Percentiles rank a stretch among this genome's conserved stretches.
Conservation (phyloP, 192 early-diverging fungal species). For the Diversispora epigaea region DNA sequence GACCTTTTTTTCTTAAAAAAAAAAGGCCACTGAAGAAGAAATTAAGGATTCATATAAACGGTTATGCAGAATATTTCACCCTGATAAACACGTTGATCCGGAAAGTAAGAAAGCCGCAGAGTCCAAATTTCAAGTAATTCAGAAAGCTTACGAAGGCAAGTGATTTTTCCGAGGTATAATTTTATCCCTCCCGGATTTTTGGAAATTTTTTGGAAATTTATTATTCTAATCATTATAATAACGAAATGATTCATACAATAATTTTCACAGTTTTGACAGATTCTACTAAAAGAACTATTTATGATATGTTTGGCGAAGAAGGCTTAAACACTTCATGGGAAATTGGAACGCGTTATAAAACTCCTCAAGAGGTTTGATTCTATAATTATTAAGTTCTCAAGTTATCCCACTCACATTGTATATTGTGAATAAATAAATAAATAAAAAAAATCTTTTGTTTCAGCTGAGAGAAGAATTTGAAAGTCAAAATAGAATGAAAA, state of each 20-base stretch:
- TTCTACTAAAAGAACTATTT: constrained; percentile 72
- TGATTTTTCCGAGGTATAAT: background rate
- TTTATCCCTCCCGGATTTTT: background rate
- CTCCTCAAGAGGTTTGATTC: constrained; percentile 56
- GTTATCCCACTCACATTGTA: background rate
- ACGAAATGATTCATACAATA: background rate
- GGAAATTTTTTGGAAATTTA: background rate
- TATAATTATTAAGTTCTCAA: background rate
- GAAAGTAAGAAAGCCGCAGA: constrained; percentile 65
- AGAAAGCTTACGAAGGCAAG: constrained; percentile 72
- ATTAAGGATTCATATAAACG: constrained; percentile 75
- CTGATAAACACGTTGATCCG: constrained; percentile 70
- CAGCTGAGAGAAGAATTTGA: constrained; percentile 69
- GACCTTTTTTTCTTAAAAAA: background rate
- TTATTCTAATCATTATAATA: background rate
- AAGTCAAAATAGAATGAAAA: constrained; percentile 55
- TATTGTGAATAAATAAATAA: no score
- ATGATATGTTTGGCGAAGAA: constrained; percentile 92
- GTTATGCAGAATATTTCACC: constrained; percentile 74
- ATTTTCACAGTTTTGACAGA: constrained; percentile 69
- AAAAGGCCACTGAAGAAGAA: constrained; percentile 60
- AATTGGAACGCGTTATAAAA: constrained; percentile 66
- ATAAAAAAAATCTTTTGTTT: background rate
- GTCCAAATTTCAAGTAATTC: constrained; percentile 72
- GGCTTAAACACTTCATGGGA: constrained; percentile 66